These are phyloP conservation scores for Phytophthora constricta DNA, from an alignment of 352 stramenopile genomes.

Conservation along the genomic window DNA sequence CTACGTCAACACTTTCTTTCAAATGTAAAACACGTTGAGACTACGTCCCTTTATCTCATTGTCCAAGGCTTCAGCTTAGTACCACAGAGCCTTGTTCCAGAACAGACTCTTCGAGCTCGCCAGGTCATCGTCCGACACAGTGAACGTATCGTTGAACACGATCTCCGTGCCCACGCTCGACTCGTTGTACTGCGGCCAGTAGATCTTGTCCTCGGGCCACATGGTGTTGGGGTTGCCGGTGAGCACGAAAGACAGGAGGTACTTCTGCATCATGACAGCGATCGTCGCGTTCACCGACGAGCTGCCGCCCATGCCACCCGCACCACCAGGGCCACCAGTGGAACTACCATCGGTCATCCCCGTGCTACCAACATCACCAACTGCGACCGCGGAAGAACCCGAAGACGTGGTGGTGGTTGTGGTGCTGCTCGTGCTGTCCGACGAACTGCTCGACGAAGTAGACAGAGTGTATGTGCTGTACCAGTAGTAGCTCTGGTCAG, in stretches of 20 bases:
- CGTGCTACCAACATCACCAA: constrained; percentile 5
- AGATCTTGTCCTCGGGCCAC: constrained; percentile 35
- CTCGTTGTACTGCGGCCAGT: constrained; percentile 34
- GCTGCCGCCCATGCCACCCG: background rate
- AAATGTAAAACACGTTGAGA: background rate
- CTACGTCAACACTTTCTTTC: background rate
- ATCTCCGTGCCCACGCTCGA: constrained; percentile 23
- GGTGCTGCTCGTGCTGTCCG: constrained; percentile 10
- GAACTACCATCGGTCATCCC: constrained; percentile 11
- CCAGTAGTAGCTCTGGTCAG: constrained; percentile 37
- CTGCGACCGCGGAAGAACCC: constrained; percentile 3
- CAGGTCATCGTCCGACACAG: constrained; percentile 20
- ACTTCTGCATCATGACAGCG: constrained; percentile 36
- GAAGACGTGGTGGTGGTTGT: no score
- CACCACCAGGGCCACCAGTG: constrained; percentile 1
- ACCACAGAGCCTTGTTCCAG: constrained; percentile 39
- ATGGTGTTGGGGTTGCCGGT: constrained; percentile 30
- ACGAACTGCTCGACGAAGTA: constrained; percentile 10
- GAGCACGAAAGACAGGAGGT: constrained; percentile 35
- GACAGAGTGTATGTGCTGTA: constrained; percentile 31
- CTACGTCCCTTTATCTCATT: background rate
- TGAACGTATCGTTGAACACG: constrained; percentile 42
- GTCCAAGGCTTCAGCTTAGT: constrained; percentile 13
- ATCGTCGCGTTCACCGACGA: constrained; percentile 22
- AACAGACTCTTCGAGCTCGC: constrained; percentile 29